Evolutionary conservation across 192 early-diverging fungal species (phyloP), one percentile per base, ranked within the genome.

Genomic region (Coemansia sp.): DNA sequence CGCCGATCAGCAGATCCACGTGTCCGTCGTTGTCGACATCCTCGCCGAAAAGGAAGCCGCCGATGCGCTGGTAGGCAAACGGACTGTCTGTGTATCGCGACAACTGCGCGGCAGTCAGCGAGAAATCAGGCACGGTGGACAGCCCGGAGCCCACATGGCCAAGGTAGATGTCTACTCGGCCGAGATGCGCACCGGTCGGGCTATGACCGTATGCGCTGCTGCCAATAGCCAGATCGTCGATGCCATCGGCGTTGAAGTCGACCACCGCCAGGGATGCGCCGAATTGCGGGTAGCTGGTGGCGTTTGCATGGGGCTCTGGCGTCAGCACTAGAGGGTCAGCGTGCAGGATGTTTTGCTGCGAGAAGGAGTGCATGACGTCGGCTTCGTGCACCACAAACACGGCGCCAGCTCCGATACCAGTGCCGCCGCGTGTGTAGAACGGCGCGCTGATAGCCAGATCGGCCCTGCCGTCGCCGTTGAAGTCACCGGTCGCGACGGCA

Each of bases 231-330:
- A 96, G 76, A 72, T 96, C 93, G 68, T 94, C 93, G 20, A 94
- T 87, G 0, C 94, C 93, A 69, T 96, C 94, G 14, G 77, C 66
- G 66, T 96, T 96, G 20, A 92, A 75, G 70, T 96, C 94, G 4
- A 94, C 72, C 18, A 92, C 91, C 0, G 89, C 86, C 48, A 92
- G 48, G 0, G 89, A 83, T 71, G 87, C 86, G 5, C 94, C 94
- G 77, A 94, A 96, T 25, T 90, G 78, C 38, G 75, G 69, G 33
- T 67, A 77, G 16, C 56, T 34, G 18, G 38, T 17, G 25, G 59
- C 10, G 51, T 42, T 6, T 67, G 22, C 33, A 45, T 61, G 18
- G 18, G 56, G 31, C 54, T 68, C 12, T 3, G 42, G 72, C 7
- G 60, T 42, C 33, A 82, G 38, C 7, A 77, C 40, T n/a, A 73